Conservation (phyloP, 2,329 filamentous ascomycete species). For the Chrysosporium queenslandicum region DNA sequence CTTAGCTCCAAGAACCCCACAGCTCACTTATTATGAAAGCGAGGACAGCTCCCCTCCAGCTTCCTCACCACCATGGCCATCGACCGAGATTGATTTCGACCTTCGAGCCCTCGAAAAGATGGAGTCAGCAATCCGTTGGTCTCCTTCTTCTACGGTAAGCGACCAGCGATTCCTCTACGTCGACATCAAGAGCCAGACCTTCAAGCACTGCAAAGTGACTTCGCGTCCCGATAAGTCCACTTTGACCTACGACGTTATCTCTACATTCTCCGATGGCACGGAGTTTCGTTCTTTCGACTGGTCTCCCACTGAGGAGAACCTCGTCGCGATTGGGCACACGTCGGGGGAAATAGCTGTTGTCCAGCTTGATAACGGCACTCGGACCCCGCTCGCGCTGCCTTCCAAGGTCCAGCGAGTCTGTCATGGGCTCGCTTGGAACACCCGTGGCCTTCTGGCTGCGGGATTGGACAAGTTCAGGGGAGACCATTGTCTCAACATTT, state of each 20-base stretch:
- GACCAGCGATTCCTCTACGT: slow-evolving; percentile 51
- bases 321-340: slow-evolving; percentile 52
- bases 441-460: slow-evolving; percentile 48
- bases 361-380: slow-evolving; percentile 44
- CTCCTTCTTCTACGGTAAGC: slow-evolving; percentile 45
- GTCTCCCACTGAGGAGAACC: slow-evolving; percentile 48
- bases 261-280: slow-evolving; percentile 46
- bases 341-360: slow-evolving; percentile 53
- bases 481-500: slow-evolving; percentile 56
- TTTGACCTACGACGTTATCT: slow-evolving; percentile 45
- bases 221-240: slow-evolving; percentile 28
- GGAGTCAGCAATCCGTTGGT: slow-evolving; percentile 56
- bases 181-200: slow-evolving; percentile 50
- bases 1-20: neutral
- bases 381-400: slow-evolving; percentile 43
- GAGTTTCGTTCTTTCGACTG: slow-evolving; percentile 57
- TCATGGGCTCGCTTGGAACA: slow-evolving; percentile 54
- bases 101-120: slow-evolving; percentile 26
- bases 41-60: neutral
- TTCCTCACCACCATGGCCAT: slow-evolving; percentile 8
- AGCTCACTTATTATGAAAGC: neutral
- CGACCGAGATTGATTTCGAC: slow-evolving; percentile 7
- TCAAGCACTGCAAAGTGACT: slow-evolving; percentile 47
- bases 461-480: slow-evolving; percentile 54
- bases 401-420: slow-evolving; percentile 54